Conservation (phyloP, 495 filamentous ascomycete genomes). For the Talaromyces proteolyticus region DNA sequence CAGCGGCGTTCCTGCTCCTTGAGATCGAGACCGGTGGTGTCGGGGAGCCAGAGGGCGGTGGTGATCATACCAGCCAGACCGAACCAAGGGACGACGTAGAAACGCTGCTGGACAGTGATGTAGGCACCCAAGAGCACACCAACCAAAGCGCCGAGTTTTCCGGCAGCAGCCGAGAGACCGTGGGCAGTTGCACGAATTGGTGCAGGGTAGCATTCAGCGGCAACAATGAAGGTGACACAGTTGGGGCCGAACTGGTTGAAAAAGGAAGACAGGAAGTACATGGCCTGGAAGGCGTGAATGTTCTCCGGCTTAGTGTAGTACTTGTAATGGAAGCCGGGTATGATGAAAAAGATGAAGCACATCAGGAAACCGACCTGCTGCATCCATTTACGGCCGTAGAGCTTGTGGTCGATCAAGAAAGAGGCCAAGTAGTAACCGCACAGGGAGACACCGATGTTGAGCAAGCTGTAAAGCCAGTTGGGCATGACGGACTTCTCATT, state of each 20-base stretch:
- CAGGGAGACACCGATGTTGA: slow-evolving; percentile 79
- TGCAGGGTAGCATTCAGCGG: slow-evolving; percentile 86
- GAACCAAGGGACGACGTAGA: slow-evolving; percentile 90
- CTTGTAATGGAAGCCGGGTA: slow-evolving; percentile 77
- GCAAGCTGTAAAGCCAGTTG: slow-evolving; percentile 82
- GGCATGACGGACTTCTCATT: slow-evolving; percentile 62
- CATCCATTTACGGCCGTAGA: slow-evolving; percentile 90
- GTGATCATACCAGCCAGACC: slow-evolving; percentile 74
- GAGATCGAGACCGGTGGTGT: slow-evolving; percentile 87
- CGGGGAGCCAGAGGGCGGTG: slow-evolving; percentile 76
- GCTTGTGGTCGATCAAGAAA: slow-evolving; percentile 82
- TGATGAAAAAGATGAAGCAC: slow-evolving; percentile 80
- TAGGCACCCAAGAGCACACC: slow-evolving; percentile 85
- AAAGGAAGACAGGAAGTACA: slow-evolving; percentile 88
- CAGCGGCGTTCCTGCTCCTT: slow-evolving; percentile 92
- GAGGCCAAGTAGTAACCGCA: slow-evolving; percentile 72
- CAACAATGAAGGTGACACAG: slow-evolving; percentile 84
- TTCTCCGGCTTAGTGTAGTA: slow-evolving; percentile 63
- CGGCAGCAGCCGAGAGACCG: slow-evolving; percentile 78
- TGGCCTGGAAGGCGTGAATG: slow-evolving; percentile 79
- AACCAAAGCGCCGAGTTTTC: slow-evolving; percentile 79
- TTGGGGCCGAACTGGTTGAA: slow-evolving; percentile 98
- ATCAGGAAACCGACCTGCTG: slow-evolving; percentile 82
- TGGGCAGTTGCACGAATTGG: slow-evolving; percentile 86
- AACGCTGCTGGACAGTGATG: slow-evolving; percentile 66